phyloP scores from a whole-genome alignment of 805 yeast species.

The Saturnispora sekii region DNA sequence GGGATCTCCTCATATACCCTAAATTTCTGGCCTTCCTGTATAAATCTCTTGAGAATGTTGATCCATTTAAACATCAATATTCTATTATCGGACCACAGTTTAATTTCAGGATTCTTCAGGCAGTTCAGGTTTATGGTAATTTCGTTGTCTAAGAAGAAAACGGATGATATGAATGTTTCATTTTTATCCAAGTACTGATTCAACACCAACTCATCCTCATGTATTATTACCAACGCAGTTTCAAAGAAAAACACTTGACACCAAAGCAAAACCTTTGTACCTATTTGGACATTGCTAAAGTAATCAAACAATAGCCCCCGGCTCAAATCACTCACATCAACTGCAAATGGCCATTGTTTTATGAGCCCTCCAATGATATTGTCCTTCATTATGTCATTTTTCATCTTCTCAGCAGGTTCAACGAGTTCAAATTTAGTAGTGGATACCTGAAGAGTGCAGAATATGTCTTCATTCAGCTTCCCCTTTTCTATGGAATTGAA shows the following conservation, averaged over 20 bases:
- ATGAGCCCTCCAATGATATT: constrained; percentile 18
- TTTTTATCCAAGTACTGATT: constrained; percentile 12
- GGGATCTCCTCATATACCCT: constrained; percentile 17
- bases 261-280: not conserved
- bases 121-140: constrained; percentile 21
- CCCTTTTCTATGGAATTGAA: constrained; percentile 15
- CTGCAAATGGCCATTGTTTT: not conserved
- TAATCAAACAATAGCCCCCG: constrained; percentile 17
- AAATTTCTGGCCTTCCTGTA: not conserved
- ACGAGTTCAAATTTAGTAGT: constrained; percentile 22
- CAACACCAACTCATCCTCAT: constrained; percentile 11
- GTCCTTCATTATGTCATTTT: constrained; percentile 13
- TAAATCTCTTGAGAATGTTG: constrained; percentile 17
- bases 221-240: constrained; percentile 15
- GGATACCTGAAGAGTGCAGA: constrained; percentile 19
- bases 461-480: constrained; percentile 12
- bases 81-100: constrained; percentile 14
- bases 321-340: constrained; percentile 4
- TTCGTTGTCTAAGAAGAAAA: constrained; percentile 14
- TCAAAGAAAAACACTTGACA: constrained; percentile 21
- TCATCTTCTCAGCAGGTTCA: constrained; percentile 12
- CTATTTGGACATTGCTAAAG: constrained; percentile 13
- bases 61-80: constrained; percentile 23
- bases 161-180: constrained; percentile 18
- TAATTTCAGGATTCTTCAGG: constrained; percentile 19